Conservation (phyloP, 768 basidiomycete species). For the Tremella fuciformis region DNA sequence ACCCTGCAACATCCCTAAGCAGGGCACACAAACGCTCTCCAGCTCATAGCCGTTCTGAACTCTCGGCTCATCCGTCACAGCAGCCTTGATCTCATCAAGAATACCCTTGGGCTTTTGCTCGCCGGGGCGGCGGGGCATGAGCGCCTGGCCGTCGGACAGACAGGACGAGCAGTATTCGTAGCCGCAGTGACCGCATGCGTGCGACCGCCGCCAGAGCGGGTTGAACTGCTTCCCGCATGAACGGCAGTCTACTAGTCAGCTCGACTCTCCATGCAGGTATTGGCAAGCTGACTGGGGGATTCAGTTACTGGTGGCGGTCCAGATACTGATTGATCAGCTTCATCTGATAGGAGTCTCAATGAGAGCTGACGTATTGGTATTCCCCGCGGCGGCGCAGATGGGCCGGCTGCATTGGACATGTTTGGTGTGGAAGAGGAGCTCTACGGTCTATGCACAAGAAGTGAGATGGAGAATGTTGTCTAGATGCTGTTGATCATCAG, state of each 20-base stretch:
- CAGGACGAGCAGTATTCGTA: constrained; percentile 49
- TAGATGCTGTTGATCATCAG: background rate
- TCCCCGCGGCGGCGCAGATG: constrained; percentile 26
- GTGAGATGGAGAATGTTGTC: too few relatives aligned
- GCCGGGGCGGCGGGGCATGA: constrained; percentile 45
- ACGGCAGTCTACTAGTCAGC: constrained; percentile 35
- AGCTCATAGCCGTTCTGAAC: constrained; percentile 46
- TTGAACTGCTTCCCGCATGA: constrained; percentile 50
- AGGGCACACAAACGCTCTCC: constrained; percentile 45
- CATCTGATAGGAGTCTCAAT: background rate
- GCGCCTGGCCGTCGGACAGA: constrained; percentile 44
- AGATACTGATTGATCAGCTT: constrained; percentile 37
- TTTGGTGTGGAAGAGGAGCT: background rate
- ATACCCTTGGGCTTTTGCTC: constrained; percentile 5
- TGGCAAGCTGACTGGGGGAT: constrained; percentile 37
- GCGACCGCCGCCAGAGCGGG: constrained; percentile 42
- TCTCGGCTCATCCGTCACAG: constrained; percentile 26
- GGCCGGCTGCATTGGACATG: background rate
- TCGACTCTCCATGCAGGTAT: background rate
- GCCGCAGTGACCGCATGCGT: constrained; percentile 49
- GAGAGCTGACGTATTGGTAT: constrained; percentile 38
- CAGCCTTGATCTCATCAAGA: constrained; percentile 25
- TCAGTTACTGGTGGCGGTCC: constrained; percentile 46
- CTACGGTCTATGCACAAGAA: too few relatives aligned
- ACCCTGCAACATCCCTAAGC: constrained; percentile 50